Base-by-base conservation (phyloP, 2,329 filamentous ascomycete species). In the Teratosphaeria nubilosa region DNA sequence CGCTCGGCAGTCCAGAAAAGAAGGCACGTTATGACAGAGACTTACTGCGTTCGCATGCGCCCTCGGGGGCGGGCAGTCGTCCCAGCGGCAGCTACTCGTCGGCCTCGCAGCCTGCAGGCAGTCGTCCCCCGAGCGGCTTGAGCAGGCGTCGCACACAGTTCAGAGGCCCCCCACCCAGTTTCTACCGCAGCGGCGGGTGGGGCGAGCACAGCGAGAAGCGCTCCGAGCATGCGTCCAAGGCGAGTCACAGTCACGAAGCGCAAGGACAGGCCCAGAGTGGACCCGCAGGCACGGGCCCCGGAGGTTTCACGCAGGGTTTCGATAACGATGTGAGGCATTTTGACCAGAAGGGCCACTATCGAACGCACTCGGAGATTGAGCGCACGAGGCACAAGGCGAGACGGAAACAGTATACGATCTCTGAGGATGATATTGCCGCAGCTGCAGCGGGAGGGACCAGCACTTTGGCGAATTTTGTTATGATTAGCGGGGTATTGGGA, bases 121-220 rank as follows among this genome's bases (percentile, higher is more conserved):
- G 86, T 1, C 83, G 94, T 0, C 85, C 91, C 0, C 85, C 94
- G 0, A 90, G 84, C 1, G 94, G 94, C 0, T 77, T 99, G 32
- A 91, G 86, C 70, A 82, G 86, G 48, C 82, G 92, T 25, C 80
- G 90, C 2, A 83, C 85, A 1, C 80, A 86, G 4, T 96, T 95
- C 73, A 83, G 82, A 22, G 92, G 92, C 0, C 92, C 94, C 3
- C 91, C 94, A 55, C 91, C 92, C 0, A 89, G 85, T 63, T 97
- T 96, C 76, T 96, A 90, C 73, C 82, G 86, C 20, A 85, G 81
- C 61, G 91, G 90, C 4, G 90, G 88, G 2, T 95, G 90, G 81
- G 89, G 88, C 53, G 72, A 76, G 2, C 82, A 88, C 59, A 70
- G 75, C 2, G 80, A 80, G 37, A 87, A 87, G 74, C 73, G 84